These are phyloP conservation scores for Pythium apleroticum DNA, from an alignment of 352 stramenopile species.

Conservation along the genomic window DNA sequence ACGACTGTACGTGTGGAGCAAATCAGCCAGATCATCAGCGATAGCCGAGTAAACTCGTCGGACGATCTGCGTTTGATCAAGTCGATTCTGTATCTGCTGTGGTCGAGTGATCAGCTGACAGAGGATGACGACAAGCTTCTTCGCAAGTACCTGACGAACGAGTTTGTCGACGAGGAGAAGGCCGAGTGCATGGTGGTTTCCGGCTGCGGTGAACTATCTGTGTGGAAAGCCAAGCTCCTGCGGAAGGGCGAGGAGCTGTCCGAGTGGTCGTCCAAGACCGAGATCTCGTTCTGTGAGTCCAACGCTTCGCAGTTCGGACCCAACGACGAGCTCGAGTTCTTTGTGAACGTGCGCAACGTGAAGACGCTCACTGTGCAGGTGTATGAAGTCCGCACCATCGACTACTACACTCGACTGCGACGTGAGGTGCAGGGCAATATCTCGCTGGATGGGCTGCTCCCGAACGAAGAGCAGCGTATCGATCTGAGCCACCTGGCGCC, in stretches of 20 bases:
- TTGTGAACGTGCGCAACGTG: slow-evolving; percentile 47
- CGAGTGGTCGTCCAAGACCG: slow-evolving; percentile 22
- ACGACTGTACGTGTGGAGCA: slow-evolving; percentile 6
- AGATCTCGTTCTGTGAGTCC: slow-evolving; percentile 50
- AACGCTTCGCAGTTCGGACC: slow-evolving; percentile 44
- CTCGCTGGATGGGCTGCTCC: slow-evolving; percentile 53
- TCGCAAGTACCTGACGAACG: slow-evolving; percentile 6
- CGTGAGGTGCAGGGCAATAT: slow-evolving; percentile 51
- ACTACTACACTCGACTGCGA: slow-evolving; percentile 53
- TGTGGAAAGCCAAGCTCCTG: slow-evolving; percentile 39
- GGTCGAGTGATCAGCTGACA: background rate
- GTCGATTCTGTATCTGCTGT: background rate
- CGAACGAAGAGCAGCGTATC: slow-evolving; percentile 52
- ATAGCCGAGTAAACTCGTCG: background rate
- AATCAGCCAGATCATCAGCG: background rate
- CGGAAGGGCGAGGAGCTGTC: slow-evolving; percentile 23
- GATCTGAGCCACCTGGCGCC: slow-evolving; percentile 45
- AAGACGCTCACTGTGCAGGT: slow-evolving; percentile 54
- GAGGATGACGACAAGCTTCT: slow-evolving; percentile 7
- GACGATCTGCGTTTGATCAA: slow-evolving; percentile 18
- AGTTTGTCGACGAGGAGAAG: slow-evolving; percentile 17
- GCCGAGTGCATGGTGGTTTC: slow-evolving; percentile 22
- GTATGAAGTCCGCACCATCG: slow-evolving; percentile 59
- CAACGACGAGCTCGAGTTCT: slow-evolving; percentile 40
- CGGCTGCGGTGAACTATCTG: slow-evolving; percentile 7